These are phyloP conservation scores for Anisodus tanguticus DNA, from an alignment of 257 asterid species.

Conservation along the genomic window DNA sequence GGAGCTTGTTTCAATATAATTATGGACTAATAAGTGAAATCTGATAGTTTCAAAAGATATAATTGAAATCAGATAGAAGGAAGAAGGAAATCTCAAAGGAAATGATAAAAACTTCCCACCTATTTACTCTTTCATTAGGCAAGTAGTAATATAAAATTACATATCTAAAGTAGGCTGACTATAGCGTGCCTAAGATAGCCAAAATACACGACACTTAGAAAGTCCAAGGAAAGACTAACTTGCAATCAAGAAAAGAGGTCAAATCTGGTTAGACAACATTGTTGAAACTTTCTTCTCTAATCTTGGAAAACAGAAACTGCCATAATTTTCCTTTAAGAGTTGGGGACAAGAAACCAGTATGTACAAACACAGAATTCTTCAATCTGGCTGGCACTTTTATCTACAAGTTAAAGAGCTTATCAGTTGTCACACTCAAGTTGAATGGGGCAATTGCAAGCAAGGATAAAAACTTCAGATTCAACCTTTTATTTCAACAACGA, in stretches of 20 bases:
- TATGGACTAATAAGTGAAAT: neutral
- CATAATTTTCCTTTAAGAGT: neutral
- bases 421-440: slow-evolving; percentile 18
- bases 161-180: neutral
- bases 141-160: slow-evolving; percentile 12
- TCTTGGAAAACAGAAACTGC: neutral
- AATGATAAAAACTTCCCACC: neutral
- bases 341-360: slow-evolving; percentile 12
- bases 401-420: slow-evolving; percentile 8
- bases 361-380: slow-evolving; percentile 11
- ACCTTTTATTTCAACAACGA: slow-evolving; percentile 48
- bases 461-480: neutral
- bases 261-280: neutral
- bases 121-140: neutral
- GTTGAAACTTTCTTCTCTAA: neutral
- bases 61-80: neutral
- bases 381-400: neutral
- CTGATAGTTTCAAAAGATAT: no score
- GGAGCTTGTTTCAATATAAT: neutral
- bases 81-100: neutral
- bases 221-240: neutral
- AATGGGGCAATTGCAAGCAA: neutral
- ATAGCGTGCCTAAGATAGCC: neutral
- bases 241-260: slow-evolving; percentile 10
- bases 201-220: neutral